Base-by-base conservation (phyloP, 1,284 basidiomycete species). In the Amylostereum chailletii region DNA sequence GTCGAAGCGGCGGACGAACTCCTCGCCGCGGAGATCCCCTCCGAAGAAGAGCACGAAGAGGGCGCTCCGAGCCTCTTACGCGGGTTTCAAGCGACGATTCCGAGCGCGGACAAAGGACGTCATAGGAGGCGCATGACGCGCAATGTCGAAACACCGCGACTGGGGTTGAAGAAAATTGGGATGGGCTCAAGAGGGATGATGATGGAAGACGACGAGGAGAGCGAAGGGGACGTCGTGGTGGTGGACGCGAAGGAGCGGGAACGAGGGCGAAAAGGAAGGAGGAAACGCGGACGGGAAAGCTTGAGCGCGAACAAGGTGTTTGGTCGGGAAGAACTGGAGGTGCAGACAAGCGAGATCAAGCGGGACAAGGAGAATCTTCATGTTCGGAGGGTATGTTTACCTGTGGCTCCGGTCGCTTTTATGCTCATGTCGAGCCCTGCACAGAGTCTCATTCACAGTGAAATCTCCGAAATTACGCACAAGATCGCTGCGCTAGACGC, bases 21-120 rank as follows among this genome's bases (percentile, higher is more conserved):
- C 8, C 76, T 93, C n/a, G 70, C 74, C 8, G 73, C 76, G 3
- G 80, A 86, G 26, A 78, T 92, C 2, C 85, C 87, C 6, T 48
- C 41, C 6, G 51, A 48, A 32, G 36, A 34, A 34, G 84, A 83
- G 55, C 76, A 75, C 4, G 77, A 79, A 29, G 79, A 76, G 37
- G 71, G 79, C 29, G 79, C 79, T 4, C 74, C 75, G 33, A 75
- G 85, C 60, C 71, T 96, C 31, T 71, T 94, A 39, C 79, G 85
- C 41, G 93, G 93, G 0, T 96, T 95, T 66, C 86, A 89, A 57
- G 93, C 93, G 32, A 95, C 93, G 2, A 87, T 94, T 46, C 93
- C 93, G 6, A 90, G 85, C 60, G 81, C 91, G 32, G 86, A 92
- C 60, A 76, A 83, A 58, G 76, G 87, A 48, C 83, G 87, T 52